A percentile compares a stretch with the other conserved stretches of the same genome.
Conservation (phyloP, 2,329 filamentous ascomycete genomes). For the Fusarium pseudocircinatum region DNA sequence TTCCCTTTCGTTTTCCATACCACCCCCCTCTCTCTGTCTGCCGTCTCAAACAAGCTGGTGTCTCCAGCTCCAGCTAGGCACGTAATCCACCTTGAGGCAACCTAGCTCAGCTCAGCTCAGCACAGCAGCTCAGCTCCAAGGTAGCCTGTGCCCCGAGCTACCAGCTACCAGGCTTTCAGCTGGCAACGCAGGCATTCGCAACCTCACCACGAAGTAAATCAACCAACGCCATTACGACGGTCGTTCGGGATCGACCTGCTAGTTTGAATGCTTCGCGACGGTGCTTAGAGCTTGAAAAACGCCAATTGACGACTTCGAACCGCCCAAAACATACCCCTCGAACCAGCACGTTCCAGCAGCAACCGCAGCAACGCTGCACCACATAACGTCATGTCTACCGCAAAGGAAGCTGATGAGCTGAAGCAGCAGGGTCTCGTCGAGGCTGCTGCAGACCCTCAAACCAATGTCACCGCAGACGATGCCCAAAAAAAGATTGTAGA, state of each 20-base stretch:
- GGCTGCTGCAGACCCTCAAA: slow-evolving; percentile 77
- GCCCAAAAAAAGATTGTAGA: slow-evolving; percentile 79
- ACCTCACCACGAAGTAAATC: slow-evolving; percentile 19
- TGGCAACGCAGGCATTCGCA: slow-evolving; percentile 10
- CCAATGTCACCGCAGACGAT: slow-evolving; percentile 72
- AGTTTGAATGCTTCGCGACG: slow-evolving; percentile 35
- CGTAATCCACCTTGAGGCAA: slow-evolving; percentile 7
- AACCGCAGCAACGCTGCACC: slow-evolving; percentile 26
- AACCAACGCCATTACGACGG: slow-evolving; percentile 5
- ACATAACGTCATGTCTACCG: slow-evolving; percentile 47
- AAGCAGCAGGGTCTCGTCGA: slow-evolving; percentile 85
- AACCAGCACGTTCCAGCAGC: slow-evolving; percentile 20
- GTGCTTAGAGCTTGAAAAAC: slow-evolving; percentile 17
- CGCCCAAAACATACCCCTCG: not conserved
- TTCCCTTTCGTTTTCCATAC: slow-evolving; percentile 14
- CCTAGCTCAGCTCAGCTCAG: not conserved
- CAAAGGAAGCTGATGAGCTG: slow-evolving; percentile 65
- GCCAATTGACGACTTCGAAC: slow-evolving; percentile 37
- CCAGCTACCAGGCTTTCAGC: slow-evolving; percentile 5
- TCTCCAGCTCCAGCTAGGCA: slow-evolving; percentile 1
- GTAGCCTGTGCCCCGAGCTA: slow-evolving; percentile 11
- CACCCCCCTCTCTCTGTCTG: slow-evolving; percentile 8
- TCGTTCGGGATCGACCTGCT: slow-evolving; percentile 16
- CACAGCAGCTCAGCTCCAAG: not conserved
- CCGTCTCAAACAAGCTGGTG: slow-evolving; percentile 17